phyloP scores from a whole-genome alignment of 2,329 filamentous ascomycete genomes.

The Cladosporium sp. region DNA sequence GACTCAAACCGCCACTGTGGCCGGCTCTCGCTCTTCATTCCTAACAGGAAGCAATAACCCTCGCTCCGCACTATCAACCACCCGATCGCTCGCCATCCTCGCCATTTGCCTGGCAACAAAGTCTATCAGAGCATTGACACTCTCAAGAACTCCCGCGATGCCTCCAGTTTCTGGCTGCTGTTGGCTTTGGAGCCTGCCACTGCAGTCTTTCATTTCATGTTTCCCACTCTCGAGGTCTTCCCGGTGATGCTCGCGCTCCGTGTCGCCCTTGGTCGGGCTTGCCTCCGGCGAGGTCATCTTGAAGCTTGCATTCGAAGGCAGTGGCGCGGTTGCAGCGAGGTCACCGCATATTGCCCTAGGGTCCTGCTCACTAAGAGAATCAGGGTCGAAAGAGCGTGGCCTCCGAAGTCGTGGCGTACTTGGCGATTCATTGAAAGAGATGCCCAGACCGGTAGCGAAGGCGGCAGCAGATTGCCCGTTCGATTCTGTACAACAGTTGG shows the following conservation, averaged over 20 bases:
- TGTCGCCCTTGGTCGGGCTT: neutral
- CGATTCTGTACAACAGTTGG: neutral
- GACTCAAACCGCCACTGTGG: neutral
- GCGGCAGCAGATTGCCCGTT: neutral
- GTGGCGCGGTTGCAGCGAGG: slow-evolving; percentile 17
- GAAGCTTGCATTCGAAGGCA: slow-evolving; percentile 11
- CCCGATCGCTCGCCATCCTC: slow-evolving; percentile 25
- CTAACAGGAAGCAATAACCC: slow-evolving; percentile 31
- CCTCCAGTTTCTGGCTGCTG: neutral
- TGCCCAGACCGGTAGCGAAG: neutral
- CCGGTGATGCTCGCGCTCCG: neutral
- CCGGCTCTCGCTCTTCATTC: slow-evolving; percentile 25
- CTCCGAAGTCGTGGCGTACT: neutral
- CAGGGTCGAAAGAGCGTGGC: slow-evolving; percentile 1
- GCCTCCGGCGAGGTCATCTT: neutral
- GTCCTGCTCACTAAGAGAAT: neutral
- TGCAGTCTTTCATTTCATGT: too few relatives aligned
- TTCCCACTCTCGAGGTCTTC: neutral
- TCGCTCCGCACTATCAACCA: slow-evolving; percentile 26
- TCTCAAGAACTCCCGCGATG: slow-evolving; percentile 21
- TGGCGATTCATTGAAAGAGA: neutral
- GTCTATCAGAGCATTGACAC: slow-evolving; percentile 26
- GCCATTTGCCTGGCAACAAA: slow-evolving; percentile 25
- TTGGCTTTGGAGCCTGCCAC: neutral
- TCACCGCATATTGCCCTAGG: neutral